A percentile compares a stretch with the other conserved stretches of the same genome.
Conservation (phyloP, 1,284 basidiomycete species). For the Mycosarcoma mackinlayi region DNA sequence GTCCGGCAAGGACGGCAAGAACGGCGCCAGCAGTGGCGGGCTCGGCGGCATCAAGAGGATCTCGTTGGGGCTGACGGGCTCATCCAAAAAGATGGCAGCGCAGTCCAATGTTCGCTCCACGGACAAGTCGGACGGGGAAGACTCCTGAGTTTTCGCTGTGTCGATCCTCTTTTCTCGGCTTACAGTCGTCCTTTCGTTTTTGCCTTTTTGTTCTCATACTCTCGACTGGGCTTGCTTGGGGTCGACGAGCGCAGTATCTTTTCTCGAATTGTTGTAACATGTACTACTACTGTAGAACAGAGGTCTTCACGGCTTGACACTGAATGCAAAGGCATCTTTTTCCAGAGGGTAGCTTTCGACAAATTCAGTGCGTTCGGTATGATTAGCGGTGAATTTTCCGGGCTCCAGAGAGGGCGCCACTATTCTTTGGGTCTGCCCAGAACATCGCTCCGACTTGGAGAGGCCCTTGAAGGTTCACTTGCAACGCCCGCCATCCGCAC, state of each 20-base stretch:
- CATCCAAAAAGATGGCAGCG: conserved; percentile 49
- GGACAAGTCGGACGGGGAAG: conserved; percentile 25
- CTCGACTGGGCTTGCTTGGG: conserved; percentile 13
- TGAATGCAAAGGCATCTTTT: neutral
- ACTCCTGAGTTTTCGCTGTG: conserved; percentile 15
- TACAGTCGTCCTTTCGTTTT: conserved; percentile 1
- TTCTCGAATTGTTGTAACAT: conserved; percentile 13
- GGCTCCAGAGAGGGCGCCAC: neutral
- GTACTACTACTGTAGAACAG: conserved; percentile 44
- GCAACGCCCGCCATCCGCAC: neutral
- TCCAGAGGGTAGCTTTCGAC: neutral
- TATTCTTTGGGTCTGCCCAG: too few relatives aligned
- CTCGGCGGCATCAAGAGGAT: conserved; percentile 48
- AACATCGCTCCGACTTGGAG: too few relatives aligned
- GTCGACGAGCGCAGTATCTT: conserved; percentile 11
- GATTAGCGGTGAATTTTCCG: conserved; percentile 31
- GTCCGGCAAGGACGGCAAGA: conserved; percentile 18
- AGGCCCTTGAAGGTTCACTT: too few relatives aligned
- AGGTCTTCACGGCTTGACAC: conserved; percentile 2
- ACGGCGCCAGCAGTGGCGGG: conserved; percentile 22
- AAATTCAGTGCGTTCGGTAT: conserved; percentile 1
- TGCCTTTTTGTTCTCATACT: neutral
- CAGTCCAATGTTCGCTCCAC: conserved; percentile 40
- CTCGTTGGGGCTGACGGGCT: conserved; percentile 40
- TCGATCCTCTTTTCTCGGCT: too few relatives aligned